Base-by-base conservation (phyloP, 1,284 basidiomycete species). In the Ustilago xerochloae region DNA sequence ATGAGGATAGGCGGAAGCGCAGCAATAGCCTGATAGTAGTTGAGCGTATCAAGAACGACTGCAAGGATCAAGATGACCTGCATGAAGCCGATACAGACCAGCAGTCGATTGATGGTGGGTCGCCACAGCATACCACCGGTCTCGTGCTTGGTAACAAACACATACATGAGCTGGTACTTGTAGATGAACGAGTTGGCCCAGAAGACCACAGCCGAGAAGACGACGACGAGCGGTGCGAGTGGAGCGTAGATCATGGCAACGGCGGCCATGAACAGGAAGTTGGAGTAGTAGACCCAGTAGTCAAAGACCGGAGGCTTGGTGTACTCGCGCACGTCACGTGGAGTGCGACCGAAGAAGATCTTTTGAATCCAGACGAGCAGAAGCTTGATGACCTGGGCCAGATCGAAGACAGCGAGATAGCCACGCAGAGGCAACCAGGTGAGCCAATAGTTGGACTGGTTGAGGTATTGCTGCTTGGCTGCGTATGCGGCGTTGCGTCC, bases 271-370 rank as follows among this genome's bases (percentile, higher is more conserved):
- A 84, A 83, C 32, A 83, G 76, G 38, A 82, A 70, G 55, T 82
- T 83, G 56, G 80, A 75, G 77, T 92, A 94, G 85, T 93, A 94
- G 62, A 95, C 89, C 12, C 92, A 89, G 86, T 92, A 98, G 79
- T 95, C 91, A 83, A 98, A 98, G 38, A 91, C 90, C 5, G 93
- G 93, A 16, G 96, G 96, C 83, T 95, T 92, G 6, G 96, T 97
- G 91, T 93, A 95, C 79, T 97, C 94, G 55, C 94, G 89, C 63
- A 98, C 93, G 81, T 97, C 94, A 76, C 97, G 90, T 46, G 95
- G 96, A 0, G 97, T 99, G 61, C 95, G 91, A n/a, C 94, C 93
- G 81, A 97, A 92, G 48, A 94, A 85, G 33, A 65, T 69, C 57
- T 88, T 94, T 85, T 92, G 92, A 85, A 97, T 87, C 33, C 91